Base-by-base conservation (phyloP, 768 basidiomycete species). In the Tulasnella sp. region DNA sequence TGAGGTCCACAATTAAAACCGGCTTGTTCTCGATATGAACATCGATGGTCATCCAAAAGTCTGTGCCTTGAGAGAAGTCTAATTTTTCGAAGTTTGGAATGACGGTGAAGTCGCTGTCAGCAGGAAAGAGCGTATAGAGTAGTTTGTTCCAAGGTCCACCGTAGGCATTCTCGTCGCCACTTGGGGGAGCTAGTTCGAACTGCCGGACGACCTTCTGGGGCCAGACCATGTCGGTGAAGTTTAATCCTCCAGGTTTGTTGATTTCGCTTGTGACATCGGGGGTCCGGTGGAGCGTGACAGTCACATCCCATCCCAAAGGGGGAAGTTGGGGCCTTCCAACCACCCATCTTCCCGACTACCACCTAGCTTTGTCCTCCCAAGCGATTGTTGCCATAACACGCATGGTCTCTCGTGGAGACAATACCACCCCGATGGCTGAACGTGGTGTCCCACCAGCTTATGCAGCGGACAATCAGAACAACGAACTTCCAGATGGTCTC, bases 81-180 rank as follows among this genome's bases (percentile, higher is more conserved):
- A 12, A 12, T 9, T 47, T 22, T 12, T 37, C 22, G 19, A 76
- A 79, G 39, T 77, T 73, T 2, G 81, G 80, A 17, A 76, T 75
- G 69, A 81, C 80, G 8, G 78, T 77, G 74, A 78, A 81, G 19
- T 78, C 76, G 1, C 79, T 77, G 70, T 80, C 79, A 22, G 77
- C 76, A n/a, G 80, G 80, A 74, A 81, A 82, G 22, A 81, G 78
- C 1, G 77, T 79, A 74, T 80, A 76, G 19, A 82, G 74, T 11
- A 82, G 78, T 64, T 81, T 81, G 75, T 81, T 82, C 74, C 80
- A 81, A 5, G 80, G 74, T 9, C 73, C 78, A 67, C 75, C 63
- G 47, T 74, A 75, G 47, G n/a, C 73, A 32, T 26, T 72, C 59
- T 72, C 73, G 69, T n/a, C 17, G 11, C 69, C 12, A 35, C 44